A percentile compares a stretch with the other conserved stretches of the same genome.
phyloP scores from a whole-genome alignment of 2,329 filamentous ascomycete species.

The Aschersonia sp. region DNA sequence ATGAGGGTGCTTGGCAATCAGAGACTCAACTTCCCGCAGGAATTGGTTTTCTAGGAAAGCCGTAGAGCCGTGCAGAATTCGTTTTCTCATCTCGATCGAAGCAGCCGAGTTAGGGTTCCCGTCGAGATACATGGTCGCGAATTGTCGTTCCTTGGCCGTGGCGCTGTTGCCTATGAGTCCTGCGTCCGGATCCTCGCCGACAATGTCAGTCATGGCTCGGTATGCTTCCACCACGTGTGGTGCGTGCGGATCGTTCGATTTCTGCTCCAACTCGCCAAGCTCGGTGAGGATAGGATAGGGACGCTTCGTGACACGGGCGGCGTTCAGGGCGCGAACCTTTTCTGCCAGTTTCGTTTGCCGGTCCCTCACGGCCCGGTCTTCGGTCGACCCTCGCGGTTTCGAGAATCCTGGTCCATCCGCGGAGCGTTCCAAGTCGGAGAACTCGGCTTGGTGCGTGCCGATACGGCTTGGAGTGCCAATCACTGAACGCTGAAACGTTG shows the following conservation, averaged over 20 bases:
- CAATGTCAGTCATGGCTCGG: slow-evolving; percentile 63
- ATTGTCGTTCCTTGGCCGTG: slow-evolving; percentile 62
- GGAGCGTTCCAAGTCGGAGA: slow-evolving; percentile 52
- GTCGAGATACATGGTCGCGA: slow-evolving; percentile 62
- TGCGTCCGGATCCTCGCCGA: slow-evolving; percentile 52
- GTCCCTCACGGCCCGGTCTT: slow-evolving; percentile 65
- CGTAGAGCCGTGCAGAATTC: slow-evolving; percentile 68
- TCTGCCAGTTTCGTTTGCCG: slow-evolving; percentile 73
- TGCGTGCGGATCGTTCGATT: slow-evolving; percentile 55
- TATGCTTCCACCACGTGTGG: slow-evolving; percentile 72
- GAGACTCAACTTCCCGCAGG: slow-evolving; percentile 58
- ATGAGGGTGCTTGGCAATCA: slow-evolving; percentile 69
- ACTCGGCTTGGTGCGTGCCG: slow-evolving; percentile 48
- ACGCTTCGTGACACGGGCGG: slow-evolving; percentile 48
- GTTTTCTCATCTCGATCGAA: slow-evolving; percentile 56
- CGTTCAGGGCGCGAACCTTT: slow-evolving; percentile 67
- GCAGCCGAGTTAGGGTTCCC: slow-evolving; percentile 50
- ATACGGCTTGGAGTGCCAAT: slow-evolving; percentile 67
- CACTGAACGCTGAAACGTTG: slow-evolving; percentile 66
- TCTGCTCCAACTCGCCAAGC: slow-evolving; percentile 59
- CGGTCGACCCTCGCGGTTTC: slow-evolving; percentile 32
- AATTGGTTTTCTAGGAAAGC: slow-evolving; percentile 71
- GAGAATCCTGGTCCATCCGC: slow-evolving; percentile 31
- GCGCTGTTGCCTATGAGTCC: slow-evolving; percentile 43
- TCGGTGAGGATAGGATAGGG: slow-evolving; percentile 63